phyloP scores from a whole-genome alignment of 2,329 filamentous ascomycete genomes.

The Penicillium sp. region DNA sequence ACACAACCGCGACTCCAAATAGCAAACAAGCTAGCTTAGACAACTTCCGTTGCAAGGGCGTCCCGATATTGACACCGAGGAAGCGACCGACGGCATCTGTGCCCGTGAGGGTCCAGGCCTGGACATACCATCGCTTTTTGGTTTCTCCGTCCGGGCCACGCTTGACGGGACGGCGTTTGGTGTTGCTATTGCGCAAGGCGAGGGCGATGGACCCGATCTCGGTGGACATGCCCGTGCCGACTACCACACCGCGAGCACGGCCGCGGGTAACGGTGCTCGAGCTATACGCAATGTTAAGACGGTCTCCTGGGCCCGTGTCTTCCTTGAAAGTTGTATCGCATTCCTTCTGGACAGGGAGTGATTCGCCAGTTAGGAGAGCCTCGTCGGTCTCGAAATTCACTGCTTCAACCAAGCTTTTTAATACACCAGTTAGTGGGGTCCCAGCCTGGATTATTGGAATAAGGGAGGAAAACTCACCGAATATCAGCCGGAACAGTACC shows the following conservation, averaged over 20 bases:
- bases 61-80: slow-evolving; percentile 57
- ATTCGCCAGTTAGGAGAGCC: slow-evolving; percentile 17
- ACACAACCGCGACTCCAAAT: slow-evolving; percentile 55
- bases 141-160: slow-evolving; percentile 40
- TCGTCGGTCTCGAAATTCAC: too few relatives aligned
- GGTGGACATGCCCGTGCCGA: slow-evolving; percentile 51
- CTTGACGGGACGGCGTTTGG: slow-evolving; percentile 42
- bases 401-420: slow-evolving; percentile 19
- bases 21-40: slow-evolving; percentile 56
- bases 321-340: too few relatives aligned
- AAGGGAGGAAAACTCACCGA: slow-evolving; percentile 31
- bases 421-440: too few relatives aligned
- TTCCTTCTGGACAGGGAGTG: slow-evolving; percentile 44
- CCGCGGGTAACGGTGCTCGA: slow-evolving; percentile 52
- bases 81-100: slow-evolving; percentile 52
- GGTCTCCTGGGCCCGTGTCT: too few relatives aligned
- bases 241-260: slow-evolving; percentile 48
- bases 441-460: too few relatives aligned
- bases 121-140: slow-evolving; percentile 43
- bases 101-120: slow-evolving; percentile 42
- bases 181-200: slow-evolving; percentile 51
- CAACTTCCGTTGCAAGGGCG: slow-evolving; percentile 57
- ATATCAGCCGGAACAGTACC: slow-evolving; percentile 33
- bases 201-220: slow-evolving; percentile 56
- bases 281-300: slow-evolving; percentile 44